Percentiles rank a stretch among this genome's conserved stretches.
These are phyloP conservation scores for Sarcomyxa edulis DNA, from an alignment of 768 basidiomycete species.

Conservation along the genomic window DNA sequence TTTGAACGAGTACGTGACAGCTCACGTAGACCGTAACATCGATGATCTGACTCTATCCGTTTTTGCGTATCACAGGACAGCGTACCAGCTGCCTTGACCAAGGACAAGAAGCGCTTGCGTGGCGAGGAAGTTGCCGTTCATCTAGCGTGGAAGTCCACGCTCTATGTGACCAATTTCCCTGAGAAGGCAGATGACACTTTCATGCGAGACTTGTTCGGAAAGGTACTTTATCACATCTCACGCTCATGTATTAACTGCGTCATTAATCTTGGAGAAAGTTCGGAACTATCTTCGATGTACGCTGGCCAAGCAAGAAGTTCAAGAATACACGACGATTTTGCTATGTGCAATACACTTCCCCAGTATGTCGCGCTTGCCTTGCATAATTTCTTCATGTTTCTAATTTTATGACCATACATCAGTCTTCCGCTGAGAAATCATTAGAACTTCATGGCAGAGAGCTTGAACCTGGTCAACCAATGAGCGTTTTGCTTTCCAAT, in stretches of 20 bases:
- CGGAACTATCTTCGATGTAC: constrained; percentile 87
- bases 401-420: not conserved
- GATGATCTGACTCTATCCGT: constrained; percentile 1
- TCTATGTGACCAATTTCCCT: constrained; percentile 96
- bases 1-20: constrained; percentile 52
- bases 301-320: constrained; percentile 98
- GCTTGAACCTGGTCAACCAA: constrained; percentile 56
- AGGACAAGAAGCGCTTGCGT: constrained; percentile 86
- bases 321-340: constrained; percentile 88
- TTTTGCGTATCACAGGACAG: constrained; percentile 46
- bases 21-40: not conserved
- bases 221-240: constrained; percentile 40
- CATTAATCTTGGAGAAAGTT: constrained; percentile 44
- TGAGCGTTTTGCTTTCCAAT: constrained; percentile 86
- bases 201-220: constrained; percentile 72
- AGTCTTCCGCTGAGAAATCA: constrained; percentile 69
- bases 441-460: constrained; percentile 78
- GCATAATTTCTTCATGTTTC: not conserved
- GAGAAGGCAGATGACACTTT: constrained; percentile 73
- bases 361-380: constrained; percentile 43
- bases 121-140: constrained; percentile 79
- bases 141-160: constrained; percentile 88
- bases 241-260: not conserved
- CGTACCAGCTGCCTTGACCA: constrained; percentile 83
- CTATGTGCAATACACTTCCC: constrained; percentile 86